Evolutionary conservation across 192 early-diverging fungal genomes (phyloP).

Genomic region (Coemansia sp.): DNA sequence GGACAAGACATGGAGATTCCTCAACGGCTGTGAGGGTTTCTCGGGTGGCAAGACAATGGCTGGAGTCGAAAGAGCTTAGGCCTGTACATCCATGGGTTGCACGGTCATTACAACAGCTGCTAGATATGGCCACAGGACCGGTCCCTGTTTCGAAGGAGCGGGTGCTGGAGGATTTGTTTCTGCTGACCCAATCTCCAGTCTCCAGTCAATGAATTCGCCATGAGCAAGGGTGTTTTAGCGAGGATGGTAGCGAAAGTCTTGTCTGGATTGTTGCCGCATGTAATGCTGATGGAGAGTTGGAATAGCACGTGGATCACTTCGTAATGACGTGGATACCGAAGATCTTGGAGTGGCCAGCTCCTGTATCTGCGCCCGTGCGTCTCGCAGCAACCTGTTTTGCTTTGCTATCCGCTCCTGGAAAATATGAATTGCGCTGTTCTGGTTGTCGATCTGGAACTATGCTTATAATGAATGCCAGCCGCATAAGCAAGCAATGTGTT

Average conservation of each 20-base stretch:
- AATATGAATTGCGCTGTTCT: slow-evolving; percentile 19
- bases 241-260: background rate
- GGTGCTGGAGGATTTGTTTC: slow-evolving; percentile 33
- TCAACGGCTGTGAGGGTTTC: slow-evolving; percentile 5
- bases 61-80: slow-evolving; percentile 12
- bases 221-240: background rate
- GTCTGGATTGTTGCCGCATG: slow-evolving; percentile 3
- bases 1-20: slow-evolving; percentile 10
- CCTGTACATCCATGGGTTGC: slow-evolving; percentile 46
- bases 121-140: slow-evolving; percentile 3
- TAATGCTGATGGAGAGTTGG: slow-evolving; percentile 9
- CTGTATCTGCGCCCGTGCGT: slow-evolving; percentile 27
- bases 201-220: background rate
- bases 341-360: background rate
- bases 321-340: background rate
- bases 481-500: background rate
- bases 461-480: background rate
- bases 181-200: slow-evolving; percentile 28
- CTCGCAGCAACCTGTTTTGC: slow-evolving; percentile 33
- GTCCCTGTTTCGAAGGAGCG: slow-evolving; percentile 11
- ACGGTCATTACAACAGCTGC: slow-evolving; percentile 21
- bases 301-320: slow-evolving; percentile 1
- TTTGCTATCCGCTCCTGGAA: slow-evolving; percentile 22
- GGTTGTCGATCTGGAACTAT: slow-evolving; percentile 49
- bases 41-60: slow-evolving; percentile 20